Conservation (phyloP, 352 stramenopile species). For the Phytophthora boehmeriae region DNA sequence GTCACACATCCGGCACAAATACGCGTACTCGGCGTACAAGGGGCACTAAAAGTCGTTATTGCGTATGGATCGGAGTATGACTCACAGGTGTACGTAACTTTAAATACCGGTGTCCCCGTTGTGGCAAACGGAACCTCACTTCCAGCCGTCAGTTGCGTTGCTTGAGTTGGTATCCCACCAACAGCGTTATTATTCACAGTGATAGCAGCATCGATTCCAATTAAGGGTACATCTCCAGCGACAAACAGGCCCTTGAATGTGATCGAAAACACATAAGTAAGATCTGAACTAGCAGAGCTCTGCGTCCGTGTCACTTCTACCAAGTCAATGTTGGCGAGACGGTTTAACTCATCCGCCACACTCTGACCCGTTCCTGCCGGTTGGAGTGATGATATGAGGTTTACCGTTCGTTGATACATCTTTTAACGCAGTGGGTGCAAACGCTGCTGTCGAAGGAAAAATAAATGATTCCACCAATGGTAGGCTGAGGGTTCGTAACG, state of each 20-base stretch:
- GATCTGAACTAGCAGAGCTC: constrained; percentile 37
- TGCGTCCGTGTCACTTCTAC: constrained; percentile 37
- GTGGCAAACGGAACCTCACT: constrained; percentile 52
- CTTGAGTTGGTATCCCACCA: constrained; percentile 26
- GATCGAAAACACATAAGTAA: constrained; percentile 86
- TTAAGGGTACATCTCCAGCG: constrained; percentile 86
- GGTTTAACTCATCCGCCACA: constrained; percentile 31
- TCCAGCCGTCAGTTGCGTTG: constrained; percentile 41
- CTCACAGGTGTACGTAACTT: constrained; percentile 71
- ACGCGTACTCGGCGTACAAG: constrained; percentile 33
- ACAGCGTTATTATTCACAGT: constrained; percentile 32
- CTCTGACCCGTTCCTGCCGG: constrained; percentile 6
- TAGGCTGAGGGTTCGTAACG: constrained; percentile 35
- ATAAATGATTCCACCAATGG: constrained; percentile 49
- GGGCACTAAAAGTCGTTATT: constrained; percentile 54
- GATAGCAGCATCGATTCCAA: constrained; percentile 54
- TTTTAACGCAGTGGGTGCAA: constrained; percentile 75
- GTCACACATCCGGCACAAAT: constrained; percentile 72
- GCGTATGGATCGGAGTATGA: constrained; percentile 81
- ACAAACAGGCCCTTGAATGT: constrained; percentile 87
- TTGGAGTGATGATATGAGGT: constrained; percentile 44
- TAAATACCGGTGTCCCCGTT: constrained; percentile 40
- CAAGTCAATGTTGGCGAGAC: constrained; percentile 54
- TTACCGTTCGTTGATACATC: constrained; percentile 41
- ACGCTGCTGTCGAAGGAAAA: constrained; percentile 60